Evolutionary conservation across 1,284 basidiomycete genomes (phyloP).

Genomic region (Uromyces viciae-fabae): DNA sequence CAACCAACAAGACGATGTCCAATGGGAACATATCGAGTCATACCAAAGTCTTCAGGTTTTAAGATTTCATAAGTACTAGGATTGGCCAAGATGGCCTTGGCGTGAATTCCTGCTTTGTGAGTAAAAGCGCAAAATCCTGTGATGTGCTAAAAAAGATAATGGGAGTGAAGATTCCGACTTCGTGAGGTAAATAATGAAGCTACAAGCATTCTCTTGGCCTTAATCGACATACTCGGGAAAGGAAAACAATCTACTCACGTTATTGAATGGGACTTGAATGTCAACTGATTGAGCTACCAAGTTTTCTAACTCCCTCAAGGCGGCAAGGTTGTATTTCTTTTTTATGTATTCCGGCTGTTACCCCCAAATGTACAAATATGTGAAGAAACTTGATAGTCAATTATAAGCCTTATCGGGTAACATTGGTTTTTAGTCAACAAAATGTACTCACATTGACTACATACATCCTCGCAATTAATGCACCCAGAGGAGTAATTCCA

Average conservation of each 20-base stretch:
- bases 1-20: slow-evolving; percentile 95
- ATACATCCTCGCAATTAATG: slow-evolving; percentile 93
- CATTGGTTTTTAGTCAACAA: too few relatives aligned
- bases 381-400: too few relatives aligned
- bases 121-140: slow-evolving; percentile 98
- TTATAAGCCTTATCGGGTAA: too few relatives aligned
- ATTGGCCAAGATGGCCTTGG: slow-evolving; percentile 99
- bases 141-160: slow-evolving; percentile 58
- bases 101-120: slow-evolving; percentile 99
- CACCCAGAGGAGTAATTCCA: slow-evolving; percentile 96
- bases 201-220: too few relatives aligned
- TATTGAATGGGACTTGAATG: slow-evolving; percentile 96
- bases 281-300: slow-evolving; percentile 97
- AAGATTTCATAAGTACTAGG: slow-evolving; percentile 94
- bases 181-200: too few relatives aligned
- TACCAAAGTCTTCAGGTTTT: slow-evolving; percentile 96
- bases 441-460: slow-evolving; percentile 46
- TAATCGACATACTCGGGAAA: too few relatives aligned
- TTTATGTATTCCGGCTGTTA: slow-evolving; percentile 95
- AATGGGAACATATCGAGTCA: slow-evolving; percentile 96
- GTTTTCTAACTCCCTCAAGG: slow-evolving; percentile 98
- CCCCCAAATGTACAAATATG: neutral
- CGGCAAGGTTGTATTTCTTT: slow-evolving; percentile 95
- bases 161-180: neutral
- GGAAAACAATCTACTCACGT: slow-evolving; percentile 60